phyloP scores from a whole-genome alignment of 371 early-diverging fungal genomes.

The Mucor mucedo region DNA sequence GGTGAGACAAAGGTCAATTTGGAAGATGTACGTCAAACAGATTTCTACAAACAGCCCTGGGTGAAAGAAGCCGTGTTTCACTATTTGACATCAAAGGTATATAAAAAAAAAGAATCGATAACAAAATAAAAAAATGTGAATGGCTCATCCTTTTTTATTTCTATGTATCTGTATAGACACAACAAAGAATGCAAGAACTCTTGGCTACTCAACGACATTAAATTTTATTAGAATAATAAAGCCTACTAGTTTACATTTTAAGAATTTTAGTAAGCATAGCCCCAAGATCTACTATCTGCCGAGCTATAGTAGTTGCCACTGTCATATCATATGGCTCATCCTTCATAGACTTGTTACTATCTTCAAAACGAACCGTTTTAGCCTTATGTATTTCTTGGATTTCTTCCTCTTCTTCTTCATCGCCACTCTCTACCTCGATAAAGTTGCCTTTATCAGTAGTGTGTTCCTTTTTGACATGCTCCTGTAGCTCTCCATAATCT shows the following conservation, averaged over 20 bases:
- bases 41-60: constrained; percentile 87
- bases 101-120: not conserved
- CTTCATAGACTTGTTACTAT: no score
- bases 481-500: constrained; percentile 1
- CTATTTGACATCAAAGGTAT: constrained; percentile 74
- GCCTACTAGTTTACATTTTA: not conserved
- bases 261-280: not conserved
- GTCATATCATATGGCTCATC: no score
- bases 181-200: constrained; percentile 57
- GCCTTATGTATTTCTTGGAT: not conserved
- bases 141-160: not conserved
- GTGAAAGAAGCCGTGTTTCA: constrained; percentile 93
- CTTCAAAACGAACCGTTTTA: no score
- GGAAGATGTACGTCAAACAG: constrained; percentile 82
- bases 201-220: constrained; percentile 35
- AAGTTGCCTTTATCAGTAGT: not conserved
- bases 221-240: not conserved
- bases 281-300: not conserved
- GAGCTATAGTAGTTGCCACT: not conserved
- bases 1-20: constrained; percentile 85
- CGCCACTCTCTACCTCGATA: constrained; percentile 31
- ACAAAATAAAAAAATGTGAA: not conserved
- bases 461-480: constrained; percentile 26
- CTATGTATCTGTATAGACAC: constrained; percentile 30
- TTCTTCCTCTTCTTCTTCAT: not conserved